Conservation (phyloP, 495 filamentous ascomycete genomes). For the Aspergillus carlsbadensis region DNA sequence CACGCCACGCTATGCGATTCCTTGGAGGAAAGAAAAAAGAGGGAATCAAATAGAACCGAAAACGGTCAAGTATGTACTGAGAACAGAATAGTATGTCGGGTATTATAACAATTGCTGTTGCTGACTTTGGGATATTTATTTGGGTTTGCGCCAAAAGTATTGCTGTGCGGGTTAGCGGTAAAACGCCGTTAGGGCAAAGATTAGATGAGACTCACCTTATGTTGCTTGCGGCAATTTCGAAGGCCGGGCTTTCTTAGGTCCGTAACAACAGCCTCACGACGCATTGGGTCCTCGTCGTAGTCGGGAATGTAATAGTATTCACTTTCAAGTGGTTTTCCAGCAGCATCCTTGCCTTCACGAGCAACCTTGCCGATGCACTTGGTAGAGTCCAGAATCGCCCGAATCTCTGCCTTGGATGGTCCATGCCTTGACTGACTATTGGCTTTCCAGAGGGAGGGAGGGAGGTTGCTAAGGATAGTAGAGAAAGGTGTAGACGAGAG, state of each 20-base stretch:
- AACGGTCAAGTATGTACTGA: slow-evolving; percentile 46
- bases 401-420: slow-evolving; percentile 60
- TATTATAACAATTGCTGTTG: slow-evolving; percentile 10
- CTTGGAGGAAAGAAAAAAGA: slow-evolving; percentile 20
- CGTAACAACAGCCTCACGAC: slow-evolving; percentile 79
- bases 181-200: slow-evolving; percentile 3
- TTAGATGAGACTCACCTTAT: slow-evolving; percentile 88
- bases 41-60: slow-evolving; percentile 21
- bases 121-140: slow-evolving; percentile 34
- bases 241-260: slow-evolving; percentile 84
- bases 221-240: slow-evolving; percentile 84
- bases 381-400: slow-evolving; percentile 66
- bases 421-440: slow-evolving; percentile 43
- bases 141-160: slow-evolving; percentile 92
- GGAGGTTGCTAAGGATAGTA: slow-evolving; percentile 80
- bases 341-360: slow-evolving; percentile 92
- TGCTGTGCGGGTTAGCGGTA: slow-evolving; percentile 54
- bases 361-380: slow-evolving; percentile 82
- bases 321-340: slow-evolving; percentile 87
- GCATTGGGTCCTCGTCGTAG: slow-evolving; percentile 73
- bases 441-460: slow-evolving; percentile 56
- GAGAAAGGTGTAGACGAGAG: slow-evolving; percentile 91
- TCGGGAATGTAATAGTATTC: slow-evolving; percentile 99
- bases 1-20: slow-evolving; percentile 54
- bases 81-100: slow-evolving; percentile 23